phyloP scores from a whole-genome alignment of 495 filamentous ascomycete species.

The Talaromyces liani region DNA sequence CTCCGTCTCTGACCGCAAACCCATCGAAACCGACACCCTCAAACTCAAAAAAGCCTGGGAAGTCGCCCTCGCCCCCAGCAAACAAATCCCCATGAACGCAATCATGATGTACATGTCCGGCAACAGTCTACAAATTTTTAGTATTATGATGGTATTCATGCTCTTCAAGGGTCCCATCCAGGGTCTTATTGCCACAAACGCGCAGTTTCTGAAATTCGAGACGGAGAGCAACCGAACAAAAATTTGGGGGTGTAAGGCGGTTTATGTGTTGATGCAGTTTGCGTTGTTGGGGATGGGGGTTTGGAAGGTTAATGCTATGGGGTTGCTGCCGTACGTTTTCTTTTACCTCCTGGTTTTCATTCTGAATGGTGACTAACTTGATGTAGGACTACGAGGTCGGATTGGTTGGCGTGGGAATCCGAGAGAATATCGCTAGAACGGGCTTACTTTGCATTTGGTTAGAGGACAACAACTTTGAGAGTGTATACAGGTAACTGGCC shows the following conservation, averaged over 20 bases:
- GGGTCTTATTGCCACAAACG: conserved; percentile 70
- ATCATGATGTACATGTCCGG: conserved; percentile 99
- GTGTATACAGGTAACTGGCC: background rate
- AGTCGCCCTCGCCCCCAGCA: conserved; percentile 86
- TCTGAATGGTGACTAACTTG: conserved; percentile 5
- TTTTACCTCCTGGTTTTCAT: background rate
- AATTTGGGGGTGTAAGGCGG: conserved; percentile 71
- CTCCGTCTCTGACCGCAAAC: conserved; percentile 25
- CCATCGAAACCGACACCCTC: conserved; percentile 82
- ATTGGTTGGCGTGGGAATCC: conserved; percentile 93
- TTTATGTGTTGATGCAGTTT: conserved; percentile 82
- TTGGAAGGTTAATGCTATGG: conserved; percentile 98
- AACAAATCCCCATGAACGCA: conserved; percentile 92
- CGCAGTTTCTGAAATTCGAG: conserved; percentile 81
- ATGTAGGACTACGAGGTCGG: conserved; percentile 77
- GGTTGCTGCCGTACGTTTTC: conserved; percentile 73
- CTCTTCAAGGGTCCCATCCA: conserved; percentile 93
- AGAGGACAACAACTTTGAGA: conserved; percentile 6
- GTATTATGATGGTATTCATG: conserved; percentile 99
- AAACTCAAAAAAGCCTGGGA: conserved; percentile 99
- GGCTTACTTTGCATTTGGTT: conserved; percentile 45
- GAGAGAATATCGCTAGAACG: conserved; percentile 69
- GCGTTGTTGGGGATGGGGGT: conserved; percentile 75
- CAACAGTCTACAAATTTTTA: conserved; percentile 97
- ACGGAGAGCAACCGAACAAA: conserved; percentile 66